Evolutionary conservation across 1,139 yeast species (phyloP).

Genomic region (Suhomyces yuchorum): DNA sequence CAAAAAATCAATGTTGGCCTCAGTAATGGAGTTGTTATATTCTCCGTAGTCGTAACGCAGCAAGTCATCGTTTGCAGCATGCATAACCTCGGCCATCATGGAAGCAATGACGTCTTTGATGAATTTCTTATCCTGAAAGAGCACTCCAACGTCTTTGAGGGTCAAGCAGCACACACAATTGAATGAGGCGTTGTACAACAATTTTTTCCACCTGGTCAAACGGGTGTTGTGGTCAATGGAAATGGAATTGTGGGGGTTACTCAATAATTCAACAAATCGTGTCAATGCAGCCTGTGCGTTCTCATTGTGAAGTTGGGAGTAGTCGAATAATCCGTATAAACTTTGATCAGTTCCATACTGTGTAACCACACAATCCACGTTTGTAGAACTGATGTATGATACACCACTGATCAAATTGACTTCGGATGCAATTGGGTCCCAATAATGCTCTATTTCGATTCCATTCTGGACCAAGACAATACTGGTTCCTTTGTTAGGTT

Average conservation of each 20-base stretch:
- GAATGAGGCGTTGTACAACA: constrained; percentile 67
- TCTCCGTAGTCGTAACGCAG: constrained; percentile 17
- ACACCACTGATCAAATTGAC: constrained; percentile 58
- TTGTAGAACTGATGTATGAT: constrained; percentile 66
- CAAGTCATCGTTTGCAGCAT: constrained; percentile 29
- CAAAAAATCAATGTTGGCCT: constrained; percentile 21
- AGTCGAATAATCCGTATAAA: constrained; percentile 55
- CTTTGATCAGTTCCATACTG: constrained; percentile 57
- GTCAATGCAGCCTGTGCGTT: constrained; percentile 29
- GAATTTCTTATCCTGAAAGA: constrained; percentile 20
- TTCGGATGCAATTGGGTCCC: constrained; percentile 48
- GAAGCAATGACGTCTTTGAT: constrained; percentile 23
- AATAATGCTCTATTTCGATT: constrained; percentile 62
- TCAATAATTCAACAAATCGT: constrained; percentile 53
- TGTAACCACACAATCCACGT: constrained; percentile 52
- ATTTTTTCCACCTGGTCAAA: constrained; percentile 68
- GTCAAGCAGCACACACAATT: constrained; percentile 65
- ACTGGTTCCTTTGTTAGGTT: constrained; percentile 33
- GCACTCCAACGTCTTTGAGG: constrained; percentile 46
- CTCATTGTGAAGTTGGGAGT: constrained; percentile 14
- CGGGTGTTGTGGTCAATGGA: constrained; percentile 51
- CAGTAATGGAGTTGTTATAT: constrained; percentile 19
- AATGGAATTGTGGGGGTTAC: constrained; percentile 44
- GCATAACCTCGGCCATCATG: constrained; percentile 28
- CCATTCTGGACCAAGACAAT: constrained; percentile 76